Evolutionary conservation across 805 yeast species (phyloP).

Genomic region (Schwanniomyces occidentalis): DNA sequence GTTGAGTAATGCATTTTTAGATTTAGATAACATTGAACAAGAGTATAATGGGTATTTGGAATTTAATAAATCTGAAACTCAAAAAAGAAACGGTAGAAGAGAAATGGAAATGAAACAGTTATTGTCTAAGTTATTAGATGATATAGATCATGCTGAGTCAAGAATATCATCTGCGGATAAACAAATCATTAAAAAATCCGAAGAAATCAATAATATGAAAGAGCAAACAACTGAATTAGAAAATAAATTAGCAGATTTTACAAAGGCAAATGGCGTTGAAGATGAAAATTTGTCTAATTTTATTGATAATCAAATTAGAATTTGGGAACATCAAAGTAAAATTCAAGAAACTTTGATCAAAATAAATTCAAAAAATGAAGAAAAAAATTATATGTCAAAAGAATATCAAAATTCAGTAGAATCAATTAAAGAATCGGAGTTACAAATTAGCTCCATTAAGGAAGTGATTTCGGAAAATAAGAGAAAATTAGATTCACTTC

Average conservation of each 20-base stretch:
- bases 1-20: slow-evolving; percentile 48
- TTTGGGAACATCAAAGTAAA: slow-evolving; percentile 48
- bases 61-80: slow-evolving; percentile 42
- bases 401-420: slow-evolving; percentile 56
- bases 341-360: slow-evolving; percentile 45
- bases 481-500: slow-evolving; percentile 19
- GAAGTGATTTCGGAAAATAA: slow-evolving; percentile 15
- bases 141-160: slow-evolving; percentile 43
- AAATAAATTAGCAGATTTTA: slow-evolving; percentile 26
- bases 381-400: slow-evolving; percentile 60
- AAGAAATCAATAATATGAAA: slow-evolving; percentile 26
- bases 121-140: slow-evolving; percentile 45
- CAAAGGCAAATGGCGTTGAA: slow-evolving; percentile 18
- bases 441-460: slow-evolving; percentile 24
- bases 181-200: slow-evolving; percentile 28
- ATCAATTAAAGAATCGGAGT: slow-evolving; percentile 48
- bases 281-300: slow-evolving; percentile 17
- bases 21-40: slow-evolving; percentile 40
- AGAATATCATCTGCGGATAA: slow-evolving; percentile 36
- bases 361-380: slow-evolving; percentile 51
- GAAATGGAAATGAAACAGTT: slow-evolving; percentile 44
- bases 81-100: slow-evolving; percentile 44
- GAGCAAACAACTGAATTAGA: slow-evolving; percentile 26
- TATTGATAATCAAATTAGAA: slow-evolving; percentile 39
- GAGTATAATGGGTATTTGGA: slow-evolving; percentile 37